These are phyloP conservation scores for Botrytis tulipae DNA, from an alignment of 2,329 filamentous ascomycete species.

Conservation along the genomic window DNA sequence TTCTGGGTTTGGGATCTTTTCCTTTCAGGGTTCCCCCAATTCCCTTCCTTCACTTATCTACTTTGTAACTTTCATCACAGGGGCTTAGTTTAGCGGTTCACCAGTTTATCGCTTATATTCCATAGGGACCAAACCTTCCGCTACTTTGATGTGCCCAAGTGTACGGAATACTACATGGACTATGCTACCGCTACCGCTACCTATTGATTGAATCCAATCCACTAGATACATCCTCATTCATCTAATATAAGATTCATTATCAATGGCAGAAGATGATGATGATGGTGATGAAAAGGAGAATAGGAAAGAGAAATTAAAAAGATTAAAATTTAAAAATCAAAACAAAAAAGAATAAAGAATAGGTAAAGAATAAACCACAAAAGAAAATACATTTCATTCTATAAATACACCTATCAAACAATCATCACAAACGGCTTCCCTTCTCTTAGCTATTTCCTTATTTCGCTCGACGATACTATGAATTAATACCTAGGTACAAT, in stretches of 20 bases:
- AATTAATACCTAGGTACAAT: neutral
- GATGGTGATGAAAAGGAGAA: too few relatives aligned
- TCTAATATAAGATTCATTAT: neutral
- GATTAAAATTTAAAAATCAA: too few relatives aligned
- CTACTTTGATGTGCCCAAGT: too few relatives aligned
- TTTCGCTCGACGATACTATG: neutral
- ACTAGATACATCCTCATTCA: too few relatives aligned
- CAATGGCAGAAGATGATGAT: neutral
- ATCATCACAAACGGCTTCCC: neutral
- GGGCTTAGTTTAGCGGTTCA: neutral
- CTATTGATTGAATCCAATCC: too few relatives aligned
- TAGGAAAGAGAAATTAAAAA: too few relatives aligned
- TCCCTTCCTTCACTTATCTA: neutral
- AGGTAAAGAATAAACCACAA: too few relatives aligned
- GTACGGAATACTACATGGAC: too few relatives aligned
- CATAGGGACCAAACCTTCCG: neutral
- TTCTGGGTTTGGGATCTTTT: neutral
- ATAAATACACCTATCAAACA: neutral
- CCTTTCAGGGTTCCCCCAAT: neutral
- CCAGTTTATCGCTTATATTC: neutral
- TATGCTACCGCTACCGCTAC: too few relatives aligned
- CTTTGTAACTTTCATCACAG: neutral
- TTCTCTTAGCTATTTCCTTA: neutral
- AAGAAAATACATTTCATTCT: neutral
- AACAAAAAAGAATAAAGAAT: neutral